phyloP scores from a whole-genome alignment of 768 basidiomycete species.

The Rhizopogon vesiculosus region DNA sequence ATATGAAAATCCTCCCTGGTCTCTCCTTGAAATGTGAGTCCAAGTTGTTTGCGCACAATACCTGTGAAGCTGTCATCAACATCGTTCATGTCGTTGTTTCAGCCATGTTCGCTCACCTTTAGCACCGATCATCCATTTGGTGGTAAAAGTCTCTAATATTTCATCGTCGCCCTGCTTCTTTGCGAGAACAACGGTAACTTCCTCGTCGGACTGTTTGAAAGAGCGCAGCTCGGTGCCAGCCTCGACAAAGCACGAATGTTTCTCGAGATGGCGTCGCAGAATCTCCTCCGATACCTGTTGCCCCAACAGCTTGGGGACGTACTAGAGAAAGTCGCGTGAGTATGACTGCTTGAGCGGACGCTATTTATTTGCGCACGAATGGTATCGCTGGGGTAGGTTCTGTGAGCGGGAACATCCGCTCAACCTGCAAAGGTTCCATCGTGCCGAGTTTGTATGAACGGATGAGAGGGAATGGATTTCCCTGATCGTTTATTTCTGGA shows the following conservation, averaged over 20 bases:
- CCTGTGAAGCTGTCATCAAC: not conserved
- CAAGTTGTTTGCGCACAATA: slow-evolving; percentile 3
- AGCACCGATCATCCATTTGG: slow-evolving; percentile 8
- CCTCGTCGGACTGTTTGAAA: slow-evolving; percentile 28
- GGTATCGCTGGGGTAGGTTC: slow-evolving; percentile 22
- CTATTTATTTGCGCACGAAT: slow-evolving; percentile 14
- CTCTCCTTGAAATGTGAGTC: slow-evolving; percentile 18
- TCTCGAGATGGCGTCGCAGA: slow-evolving; percentile 24
- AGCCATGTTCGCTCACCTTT: slow-evolving; percentile 10
- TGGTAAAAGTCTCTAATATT: not conserved
- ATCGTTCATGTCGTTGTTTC: not conserved
- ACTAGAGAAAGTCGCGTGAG: not conserved
- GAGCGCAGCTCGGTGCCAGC: slow-evolving; percentile 27
- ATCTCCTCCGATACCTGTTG: slow-evolving; percentile 26
- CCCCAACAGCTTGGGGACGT: slow-evolving; percentile 2
- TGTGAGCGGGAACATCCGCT: slow-evolving; percentile 13
- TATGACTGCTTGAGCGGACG: not conserved
- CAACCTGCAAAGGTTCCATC: not conserved
- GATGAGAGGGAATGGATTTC: slow-evolving; percentile 22
- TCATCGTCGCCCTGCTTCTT: slow-evolving; percentile 10
- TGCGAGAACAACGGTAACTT: slow-evolving; percentile 18
- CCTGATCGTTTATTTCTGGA: slow-evolving; percentile 28
- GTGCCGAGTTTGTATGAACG: slow-evolving; percentile 27
- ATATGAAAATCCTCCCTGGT: slow-evolving; percentile 22
- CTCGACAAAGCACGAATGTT: slow-evolving; percentile 25